Base-by-base conservation (phyloP, 73 alveolate genomes). In the Paramecium tetraurelia region DNA sequence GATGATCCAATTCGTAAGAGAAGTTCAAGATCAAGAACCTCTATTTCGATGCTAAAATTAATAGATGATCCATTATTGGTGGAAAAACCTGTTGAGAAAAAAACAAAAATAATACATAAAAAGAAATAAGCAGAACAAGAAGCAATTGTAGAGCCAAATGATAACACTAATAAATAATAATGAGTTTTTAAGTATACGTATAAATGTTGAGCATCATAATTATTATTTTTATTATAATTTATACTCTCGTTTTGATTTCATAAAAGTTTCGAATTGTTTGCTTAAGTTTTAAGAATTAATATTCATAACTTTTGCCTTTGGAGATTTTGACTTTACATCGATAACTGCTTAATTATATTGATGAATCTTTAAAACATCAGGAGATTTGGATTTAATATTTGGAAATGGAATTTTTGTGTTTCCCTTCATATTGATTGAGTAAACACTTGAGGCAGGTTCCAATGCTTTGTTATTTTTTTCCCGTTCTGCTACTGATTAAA, bases 1-100 rank as follows among this genome's bases (percentile, higher is more conserved):
- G 90, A 80, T 80, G 75, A 59, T 44, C 90, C 90, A 11, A 75
- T 53, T 53, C 27, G 69, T 18, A 53, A 53, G 35, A 53, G 69
- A 53, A 53, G 69, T 53, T 53, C 69, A 53, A 53, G 69, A 53
- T 63, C 84, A 14, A 63, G 46, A 8, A 63, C 41, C 24, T 63
- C 46, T 10, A 11, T 63, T 11, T 63, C 84, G 0, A 63, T 63
- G 84, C 35, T 31, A 22, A 63, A 63, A 33, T 33, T 50, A 14
- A 63, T 63, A 22, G 46, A 22, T 12, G 84, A 63, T 63, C 84
- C 84, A 31, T 63, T 63, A 16, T 63, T 63, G 35, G 84, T 12
- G 0, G 84, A 63, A 12, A 63, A 63, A 63, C 84, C 84, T 22
- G 46, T 63, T 63, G 84, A 63, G n/a, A 63, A 63, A 12, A 63